Percentiles rank a stretch among this genome's conserved stretches.
Conservation (phyloP, 164 flowering plant genomes). For the Hamamelis virginiana region DNA sequence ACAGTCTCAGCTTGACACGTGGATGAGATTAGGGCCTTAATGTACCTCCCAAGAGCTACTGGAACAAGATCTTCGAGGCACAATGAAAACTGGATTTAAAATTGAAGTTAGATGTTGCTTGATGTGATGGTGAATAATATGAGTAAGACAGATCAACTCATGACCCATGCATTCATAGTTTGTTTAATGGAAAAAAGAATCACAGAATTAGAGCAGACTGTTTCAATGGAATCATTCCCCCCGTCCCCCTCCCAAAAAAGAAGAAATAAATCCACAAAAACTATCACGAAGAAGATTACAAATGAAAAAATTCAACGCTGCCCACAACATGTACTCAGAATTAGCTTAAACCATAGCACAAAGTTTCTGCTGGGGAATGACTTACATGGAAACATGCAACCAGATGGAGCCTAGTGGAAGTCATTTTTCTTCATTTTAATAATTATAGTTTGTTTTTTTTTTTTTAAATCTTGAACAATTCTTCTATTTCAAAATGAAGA, state of each 20-base stretch:
- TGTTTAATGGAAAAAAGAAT: background rate
- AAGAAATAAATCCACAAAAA: background rate
- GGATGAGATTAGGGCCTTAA: conserved; percentile 59
- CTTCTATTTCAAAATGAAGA: background rate
- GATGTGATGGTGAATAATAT: background rate
- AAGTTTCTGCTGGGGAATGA: too few relatives aligned
- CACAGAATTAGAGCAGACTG: background rate
- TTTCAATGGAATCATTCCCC: too few relatives aligned
- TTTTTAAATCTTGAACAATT: background rate
- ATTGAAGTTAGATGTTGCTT: conserved; percentile 11
- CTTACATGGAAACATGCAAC: background rate
- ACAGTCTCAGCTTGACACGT: conserved; percentile 41
- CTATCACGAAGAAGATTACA: background rate
- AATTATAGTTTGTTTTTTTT: too few relatives aligned
- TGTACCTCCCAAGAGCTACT: conserved; percentile 81
- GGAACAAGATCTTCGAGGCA: conserved; percentile 98
- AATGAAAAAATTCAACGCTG: background rate
- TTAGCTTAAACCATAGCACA: background rate
- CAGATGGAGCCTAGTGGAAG: background rate
- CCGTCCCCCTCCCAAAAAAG: background rate
- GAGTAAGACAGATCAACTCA: background rate
- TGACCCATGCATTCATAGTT: background rate
- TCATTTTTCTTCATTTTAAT: background rate
- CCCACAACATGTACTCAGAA: background rate
- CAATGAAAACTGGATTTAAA: conserved; percentile 72